A percentile compares a stretch with the other conserved stretches of the same genome.
Evolutionary conservation across 306 rosid species (phyloP).

Genomic region (Boehmeria nivea): DNA sequence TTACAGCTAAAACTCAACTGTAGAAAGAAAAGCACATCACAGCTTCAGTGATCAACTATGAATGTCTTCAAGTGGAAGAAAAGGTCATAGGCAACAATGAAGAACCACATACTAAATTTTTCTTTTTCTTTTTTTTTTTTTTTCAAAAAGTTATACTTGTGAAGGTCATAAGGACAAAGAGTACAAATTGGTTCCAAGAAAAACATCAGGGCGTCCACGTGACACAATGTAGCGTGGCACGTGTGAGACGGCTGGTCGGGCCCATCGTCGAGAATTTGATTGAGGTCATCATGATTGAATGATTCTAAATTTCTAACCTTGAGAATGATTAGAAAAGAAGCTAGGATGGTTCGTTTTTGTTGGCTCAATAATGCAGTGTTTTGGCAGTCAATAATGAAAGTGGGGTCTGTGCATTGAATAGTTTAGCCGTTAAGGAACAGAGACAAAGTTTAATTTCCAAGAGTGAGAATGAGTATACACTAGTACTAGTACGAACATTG

Average conservation of each 20-base stretch:
- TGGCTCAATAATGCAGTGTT: slow-evolving; percentile 7
- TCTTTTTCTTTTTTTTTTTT: no score
- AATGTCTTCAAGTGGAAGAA: slow-evolving; percentile 2
- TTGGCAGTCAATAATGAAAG: slow-evolving; percentile 11
- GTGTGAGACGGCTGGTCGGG: neutral
- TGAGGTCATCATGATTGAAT: neutral
- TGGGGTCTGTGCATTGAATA: slow-evolving; percentile 13
- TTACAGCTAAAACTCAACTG: neutral
- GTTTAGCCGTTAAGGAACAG: neutral
- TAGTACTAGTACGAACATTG: neutral
- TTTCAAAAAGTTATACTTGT: no score
- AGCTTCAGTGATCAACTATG: neutral
- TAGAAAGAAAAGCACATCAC: neutral
- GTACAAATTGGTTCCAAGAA: no score
- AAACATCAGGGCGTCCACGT: neutral
- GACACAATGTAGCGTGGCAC: neutral
- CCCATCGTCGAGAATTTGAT: neutral
- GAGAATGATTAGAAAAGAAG: neutral
- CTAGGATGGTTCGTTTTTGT: neutral
- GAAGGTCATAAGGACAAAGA: no score
- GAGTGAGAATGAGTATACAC: neutral
- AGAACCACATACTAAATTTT: neutral
- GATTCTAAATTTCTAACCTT: neutral
- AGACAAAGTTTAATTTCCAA: neutral
- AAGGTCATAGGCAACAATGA: neutral